phyloP scores from a whole-genome alignment of 208 protist species.

The Leishmania aethiopica region DNA sequence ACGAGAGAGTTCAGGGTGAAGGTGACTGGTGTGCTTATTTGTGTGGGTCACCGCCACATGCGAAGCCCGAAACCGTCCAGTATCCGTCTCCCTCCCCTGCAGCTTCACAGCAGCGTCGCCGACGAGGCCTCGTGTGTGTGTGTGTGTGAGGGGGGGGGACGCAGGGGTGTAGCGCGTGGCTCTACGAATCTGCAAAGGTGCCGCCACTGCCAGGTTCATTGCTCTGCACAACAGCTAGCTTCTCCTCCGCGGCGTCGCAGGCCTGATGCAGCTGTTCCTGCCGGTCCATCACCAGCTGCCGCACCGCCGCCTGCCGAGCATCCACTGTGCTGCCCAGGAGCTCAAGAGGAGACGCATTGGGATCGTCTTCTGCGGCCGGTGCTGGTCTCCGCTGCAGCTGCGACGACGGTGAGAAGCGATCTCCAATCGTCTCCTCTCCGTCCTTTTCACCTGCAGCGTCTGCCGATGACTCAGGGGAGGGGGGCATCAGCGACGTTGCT shows the following conservation, averaged over 20 bases:
- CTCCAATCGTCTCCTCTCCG: background rate
- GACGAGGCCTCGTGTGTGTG: background rate
- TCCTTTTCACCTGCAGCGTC: background rate
- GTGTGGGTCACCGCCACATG: background rate
- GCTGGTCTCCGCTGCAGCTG: background rate
- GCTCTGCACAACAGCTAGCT: conserved; percentile 9
- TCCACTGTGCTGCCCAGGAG: conserved; percentile 32
- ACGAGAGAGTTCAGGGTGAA: background rate
- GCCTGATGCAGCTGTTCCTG: conserved; percentile 38
- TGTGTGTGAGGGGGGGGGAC: background rate
- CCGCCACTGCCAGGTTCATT: background rate
- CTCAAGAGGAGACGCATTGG: conserved; percentile 35
- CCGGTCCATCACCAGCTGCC: conserved; percentile 32
- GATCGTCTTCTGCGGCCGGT: conserved; percentile 7
- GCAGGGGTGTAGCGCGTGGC: background rate
- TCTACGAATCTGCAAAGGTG: conserved; percentile 3
- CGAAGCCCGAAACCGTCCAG: background rate
- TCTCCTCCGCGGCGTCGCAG: conserved; percentile 28
- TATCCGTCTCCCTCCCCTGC: background rate
- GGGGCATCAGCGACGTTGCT: background rate
- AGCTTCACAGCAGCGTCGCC: background rate
- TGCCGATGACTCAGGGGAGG: background rate
- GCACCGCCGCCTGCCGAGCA: conserved; percentile 23
- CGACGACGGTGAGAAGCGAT: background rate
- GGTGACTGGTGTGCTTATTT: too few relatives aligned